Percentiles rank a stretch among this genome's conserved stretches.
Conservation (phyloP, 192 early-diverging fungal genomes). For the Backusella circina region DNA sequence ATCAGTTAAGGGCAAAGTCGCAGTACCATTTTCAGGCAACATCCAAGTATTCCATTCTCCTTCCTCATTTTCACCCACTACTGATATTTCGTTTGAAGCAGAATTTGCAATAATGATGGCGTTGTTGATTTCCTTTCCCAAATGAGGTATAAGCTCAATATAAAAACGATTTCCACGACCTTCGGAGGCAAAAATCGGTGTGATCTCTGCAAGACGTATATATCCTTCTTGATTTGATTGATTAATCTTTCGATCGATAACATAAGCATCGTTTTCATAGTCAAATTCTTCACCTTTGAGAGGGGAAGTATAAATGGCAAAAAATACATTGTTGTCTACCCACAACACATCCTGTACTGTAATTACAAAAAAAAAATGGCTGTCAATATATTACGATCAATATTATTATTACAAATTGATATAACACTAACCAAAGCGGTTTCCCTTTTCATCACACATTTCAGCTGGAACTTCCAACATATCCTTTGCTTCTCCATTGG, state of each 20-base stretch:
- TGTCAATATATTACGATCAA: not conserved
- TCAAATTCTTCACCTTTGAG: slow-evolving; percentile 19
- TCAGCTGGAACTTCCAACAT: slow-evolving; percentile 42
- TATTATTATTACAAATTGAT: not conserved
- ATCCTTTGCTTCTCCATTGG: slow-evolving; percentile 60
- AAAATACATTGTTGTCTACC: slow-evolving; percentile 69
- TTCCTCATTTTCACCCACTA: slow-evolving; percentile 41
- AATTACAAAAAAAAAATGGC: not conserved
- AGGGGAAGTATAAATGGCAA: slow-evolving; percentile 59
- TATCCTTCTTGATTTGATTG: slow-evolving; percentile 40
- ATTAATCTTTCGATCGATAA: slow-evolving; percentile 52
- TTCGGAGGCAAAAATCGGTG: slow-evolving; percentile 47
- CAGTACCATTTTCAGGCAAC: slow-evolving; percentile 52
- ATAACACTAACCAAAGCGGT: slow-evolving; percentile 23
- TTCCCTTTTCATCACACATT: slow-evolving; percentile 13
- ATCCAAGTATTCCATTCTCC: slow-evolving; percentile 66
- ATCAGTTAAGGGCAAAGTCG: slow-evolving; percentile 57
- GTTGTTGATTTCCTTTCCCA: slow-evolving; percentile 44
- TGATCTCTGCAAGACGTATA: slow-evolving; percentile 50
- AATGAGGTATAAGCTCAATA: slow-evolving; percentile 53
- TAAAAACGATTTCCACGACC: slow-evolving; percentile 53
- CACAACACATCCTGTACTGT: slow-evolving; percentile 69
- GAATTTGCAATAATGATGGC: slow-evolving; percentile 39
- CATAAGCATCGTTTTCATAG: slow-evolving; percentile 47
- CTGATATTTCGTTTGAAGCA: slow-evolving; percentile 42